phyloP scores from a whole-genome alignment of 1,284 basidiomycete genomes.

The Trichosporon inkin region DNA sequence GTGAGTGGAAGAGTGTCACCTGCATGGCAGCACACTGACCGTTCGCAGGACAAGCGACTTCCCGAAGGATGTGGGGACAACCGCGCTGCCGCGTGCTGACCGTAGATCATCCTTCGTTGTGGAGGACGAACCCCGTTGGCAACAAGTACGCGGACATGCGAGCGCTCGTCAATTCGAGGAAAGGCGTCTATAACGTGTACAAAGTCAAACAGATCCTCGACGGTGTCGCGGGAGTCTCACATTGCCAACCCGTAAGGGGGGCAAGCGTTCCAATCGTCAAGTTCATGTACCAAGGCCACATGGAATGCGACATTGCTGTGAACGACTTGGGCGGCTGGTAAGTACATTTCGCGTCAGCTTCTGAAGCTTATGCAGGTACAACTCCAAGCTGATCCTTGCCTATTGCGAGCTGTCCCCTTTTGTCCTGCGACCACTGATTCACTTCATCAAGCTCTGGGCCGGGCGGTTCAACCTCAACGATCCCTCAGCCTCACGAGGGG shows the following conservation, averaged over 20 bases:
- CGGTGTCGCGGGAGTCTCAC: conserved; percentile 18
- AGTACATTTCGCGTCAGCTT: conserved; percentile 8
- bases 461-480: conserved; percentile 44
- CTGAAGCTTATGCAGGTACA: conserved; percentile 34
- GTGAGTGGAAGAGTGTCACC: conserved; percentile 23
- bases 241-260: conserved; percentile 26
- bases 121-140: conserved; percentile 3
- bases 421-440: conserved; percentile 47
- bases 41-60: conserved; percentile 34
- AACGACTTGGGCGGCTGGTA: conserved; percentile 50
- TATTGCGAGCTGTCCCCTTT: conserved; percentile 47
- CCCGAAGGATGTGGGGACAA: conserved; percentile 40
- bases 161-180: background rate
- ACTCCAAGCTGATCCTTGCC: conserved; percentile 46
- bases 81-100: background rate
- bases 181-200: conserved; percentile 36
- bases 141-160: background rate
- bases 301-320: conserved; percentile 45
- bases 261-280: conserved; percentile 49
- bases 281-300: conserved; percentile 28
- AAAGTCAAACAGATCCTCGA: conserved; percentile 25
- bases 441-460: conserved; percentile 48
- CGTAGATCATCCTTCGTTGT: conserved; percentile 12
- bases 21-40: too few relatives aligned
- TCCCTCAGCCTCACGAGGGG: conserved; percentile 36